These are phyloP conservation scores for Setaria viridis DNA, from an alignment of 202 grass and related monocot genomes.

Conservation along the genomic window DNA sequence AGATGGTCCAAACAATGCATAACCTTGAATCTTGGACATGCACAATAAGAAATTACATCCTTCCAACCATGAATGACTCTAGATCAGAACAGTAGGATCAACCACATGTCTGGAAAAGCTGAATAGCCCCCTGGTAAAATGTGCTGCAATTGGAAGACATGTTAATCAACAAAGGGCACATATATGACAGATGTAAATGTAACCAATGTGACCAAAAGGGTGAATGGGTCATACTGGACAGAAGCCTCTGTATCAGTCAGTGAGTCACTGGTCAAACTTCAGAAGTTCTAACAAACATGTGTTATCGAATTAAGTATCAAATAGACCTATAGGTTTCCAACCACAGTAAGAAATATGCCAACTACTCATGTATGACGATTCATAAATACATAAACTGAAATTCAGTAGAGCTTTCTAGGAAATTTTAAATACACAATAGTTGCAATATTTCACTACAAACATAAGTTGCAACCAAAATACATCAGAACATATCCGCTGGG, in stretches of 20 bases:
- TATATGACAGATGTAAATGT: background rate
- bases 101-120: slow-evolving; percentile 12
- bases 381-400: background rate
- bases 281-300: background rate
- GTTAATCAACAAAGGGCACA: slow-evolving; percentile 5
- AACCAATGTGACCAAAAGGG: background rate
- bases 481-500: background rate
- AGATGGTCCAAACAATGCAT: background rate
- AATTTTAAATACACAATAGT: background rate
- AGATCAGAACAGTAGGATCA: slow-evolving; percentile 11
- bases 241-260: background rate
- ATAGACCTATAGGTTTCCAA: background rate
- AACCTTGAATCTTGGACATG: background rate
- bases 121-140: slow-evolving; percentile 2
- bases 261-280: background rate
- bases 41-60: slow-evolving; percentile 35
- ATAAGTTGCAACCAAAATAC: background rate
- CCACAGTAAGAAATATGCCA: background rate
- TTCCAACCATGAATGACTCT: background rate
- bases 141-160: slow-evolving; percentile 30
- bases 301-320: background rate
- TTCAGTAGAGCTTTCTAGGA: background rate
- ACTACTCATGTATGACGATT: background rate
- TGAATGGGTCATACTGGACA: background rate
- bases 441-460: background rate